Conservation (phyloP, 1,139 yeast species). For the Zygosaccharomyces sapae region DNA sequence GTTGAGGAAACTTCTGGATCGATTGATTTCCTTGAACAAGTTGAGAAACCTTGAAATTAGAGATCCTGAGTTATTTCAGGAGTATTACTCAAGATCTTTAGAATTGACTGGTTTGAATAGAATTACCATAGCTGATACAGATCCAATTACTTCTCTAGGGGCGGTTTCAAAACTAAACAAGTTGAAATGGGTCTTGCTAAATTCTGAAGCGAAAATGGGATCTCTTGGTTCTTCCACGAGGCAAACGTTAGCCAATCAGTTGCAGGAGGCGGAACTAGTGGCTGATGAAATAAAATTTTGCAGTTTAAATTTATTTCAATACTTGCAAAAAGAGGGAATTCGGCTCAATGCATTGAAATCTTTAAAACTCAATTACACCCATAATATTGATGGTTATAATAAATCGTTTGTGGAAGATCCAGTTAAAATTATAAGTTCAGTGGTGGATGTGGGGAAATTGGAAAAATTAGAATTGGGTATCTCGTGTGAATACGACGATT, state of each 20-base stretch:
- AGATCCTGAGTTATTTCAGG: conserved; percentile 14
- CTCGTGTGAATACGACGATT: conserved; percentile 44
- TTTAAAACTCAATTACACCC: conserved; percentile 41
- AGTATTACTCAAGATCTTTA: conserved; percentile 15
- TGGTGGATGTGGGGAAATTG: conserved; percentile 35
- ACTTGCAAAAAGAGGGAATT: conserved; percentile 25
- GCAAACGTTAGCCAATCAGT: conserved; percentile 4
- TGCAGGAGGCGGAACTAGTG: conserved; percentile 17
- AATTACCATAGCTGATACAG: conserved; percentile 17
- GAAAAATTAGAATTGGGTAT: conserved; percentile 40
- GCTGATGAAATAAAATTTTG: conserved; percentile 39
- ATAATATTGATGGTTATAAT: conserved; percentile 41
- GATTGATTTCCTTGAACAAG: conserved; percentile 14
- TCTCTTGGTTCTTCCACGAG: conserved; percentile 8
- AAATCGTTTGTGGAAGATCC: conserved; percentile 33
- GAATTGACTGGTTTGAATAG: conserved; percentile 17
- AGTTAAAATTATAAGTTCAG: conserved; percentile 27
- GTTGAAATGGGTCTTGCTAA: conserved; percentile 15
- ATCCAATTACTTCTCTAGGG: conserved; percentile 15
- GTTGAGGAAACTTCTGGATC: conserved; percentile 20
- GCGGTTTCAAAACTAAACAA: conserved; percentile 10
- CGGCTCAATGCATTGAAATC: conserved; percentile 20
- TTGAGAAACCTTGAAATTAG: conserved; percentile 23
- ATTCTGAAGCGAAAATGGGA: conserved; percentile 10
- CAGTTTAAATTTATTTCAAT: conserved; percentile 36